Conservation (phyloP, 129 eudicot genomes). For the Oenanthe sinensis region DNA sequence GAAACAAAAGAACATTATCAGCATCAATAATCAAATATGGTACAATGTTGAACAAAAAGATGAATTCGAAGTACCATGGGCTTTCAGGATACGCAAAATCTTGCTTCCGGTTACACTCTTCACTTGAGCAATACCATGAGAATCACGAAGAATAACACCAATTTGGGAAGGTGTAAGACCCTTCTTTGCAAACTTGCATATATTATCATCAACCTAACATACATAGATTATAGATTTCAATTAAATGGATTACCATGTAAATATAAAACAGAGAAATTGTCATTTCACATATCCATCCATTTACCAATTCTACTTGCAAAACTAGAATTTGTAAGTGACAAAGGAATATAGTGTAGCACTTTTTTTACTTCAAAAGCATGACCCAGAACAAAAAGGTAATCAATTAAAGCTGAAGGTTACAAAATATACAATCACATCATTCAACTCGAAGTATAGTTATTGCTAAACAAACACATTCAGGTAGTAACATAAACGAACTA, state of each 20-base stretch:
- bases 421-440: background rate
- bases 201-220: constrained; percentile 35
- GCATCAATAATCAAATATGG: background rate
- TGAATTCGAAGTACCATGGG: constrained; percentile 23
- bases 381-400: background rate
- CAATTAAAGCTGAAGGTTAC: background rate
- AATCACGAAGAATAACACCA: constrained; percentile 49
- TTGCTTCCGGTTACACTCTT: constrained; percentile 44
- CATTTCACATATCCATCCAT: background rate
- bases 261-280: background rate
- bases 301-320: background rate
- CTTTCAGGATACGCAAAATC: constrained; percentile 42
- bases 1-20: background rate
- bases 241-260: background rate
- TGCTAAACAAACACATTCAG: background rate
- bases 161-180: constrained; percentile 43
- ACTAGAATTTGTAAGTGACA: background rate
- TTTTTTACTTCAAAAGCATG: background rate
- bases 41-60: background rate
- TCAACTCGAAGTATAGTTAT: background rate
- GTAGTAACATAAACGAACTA: background rate
- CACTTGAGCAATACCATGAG: constrained; percentile 47
- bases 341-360: background rate
- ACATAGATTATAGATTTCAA: background rate
- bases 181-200: constrained; percentile 40